Evolutionary conservation across 108 stramenopile genomes (phyloP), one percentile per base, ranked within the genome.

Genomic region (Pseudonitzschia multiseries): DNA sequence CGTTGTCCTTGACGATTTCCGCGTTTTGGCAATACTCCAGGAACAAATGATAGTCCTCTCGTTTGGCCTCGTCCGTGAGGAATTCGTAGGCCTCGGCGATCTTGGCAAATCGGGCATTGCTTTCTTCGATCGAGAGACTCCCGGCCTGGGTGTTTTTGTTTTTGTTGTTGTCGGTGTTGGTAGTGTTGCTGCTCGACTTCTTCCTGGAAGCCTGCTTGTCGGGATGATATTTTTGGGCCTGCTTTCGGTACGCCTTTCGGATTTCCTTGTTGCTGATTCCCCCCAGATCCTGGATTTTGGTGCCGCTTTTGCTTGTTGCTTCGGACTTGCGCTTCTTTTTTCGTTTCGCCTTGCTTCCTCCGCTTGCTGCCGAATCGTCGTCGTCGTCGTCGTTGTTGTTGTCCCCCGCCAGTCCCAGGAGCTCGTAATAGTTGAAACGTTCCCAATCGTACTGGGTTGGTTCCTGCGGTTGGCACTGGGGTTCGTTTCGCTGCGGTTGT

Each of bases 41-140:
- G 62, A 78, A 82, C 41, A 52, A 71, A 79, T 92, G 87, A 70
- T 92, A 92, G n/a, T 86, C 81, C 36, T 74, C 40, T 52, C 85
- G 66, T 54, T 85, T 77, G 24, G 48, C 52, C 5, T 70, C 69
- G 72, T 87, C 86, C 44, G 26, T 75, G 40, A 92, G 59, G 3
- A 89, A 85, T 68, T 89, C 78, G 68, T 92, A 92, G 8, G 91
- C 91, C 64, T 89, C 83, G 0, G 91, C 85, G 67, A 92, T 87
- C 52, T 75, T 72, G 20, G 87, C 85, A 85, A 92, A 92, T 15
- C 83, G 73, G 42, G 79, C 74, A 22, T 81, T 92, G 69, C 77
- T 72, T 68, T 89, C 85, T 28, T 87, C 86, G 4, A 72, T 71
- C 8, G 82, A 83, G 29, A 77, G 54, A 26, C 24, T 56, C 46